Base-by-base conservation (phyloP, 352 stramenopile species). In the Globisporangium acanthophoron region DNA sequence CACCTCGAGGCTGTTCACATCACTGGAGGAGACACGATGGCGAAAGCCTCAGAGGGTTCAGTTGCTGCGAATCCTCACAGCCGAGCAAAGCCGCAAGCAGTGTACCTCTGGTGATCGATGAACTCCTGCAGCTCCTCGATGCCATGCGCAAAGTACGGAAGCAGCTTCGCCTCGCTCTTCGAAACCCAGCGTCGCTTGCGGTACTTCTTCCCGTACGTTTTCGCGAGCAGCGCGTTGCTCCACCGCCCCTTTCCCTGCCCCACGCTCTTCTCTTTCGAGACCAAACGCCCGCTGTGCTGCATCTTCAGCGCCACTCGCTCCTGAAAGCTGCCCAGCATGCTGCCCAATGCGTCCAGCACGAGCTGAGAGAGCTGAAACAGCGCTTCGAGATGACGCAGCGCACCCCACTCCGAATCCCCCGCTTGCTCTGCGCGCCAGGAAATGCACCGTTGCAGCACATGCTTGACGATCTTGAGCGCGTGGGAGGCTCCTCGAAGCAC, bases 271-370 rank as follows among this genome's bases (percentile, higher is more conserved):
- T 65, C 62, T 45, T 61, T 61, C 9, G 35, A 12, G 3, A 65
- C 8, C 4, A 65, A 20, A 0, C 52, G 37, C 7, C 52, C 35
- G 59, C 71, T 70, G 31, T 49, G 57, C 58, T 92, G 82, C 72
- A 92, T 87, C 57, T 87, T 88, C 27, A 92, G 40, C 46, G 85
- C 56, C 0, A 89, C 69, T 12, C 76, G 69, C 44, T 92, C 80
- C 50, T 89, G 78, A 41, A 86, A 92, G 6, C 66, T 72, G 8
- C 51, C 54, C n/a, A 69, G 62, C 15, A 84, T 65, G 0, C 37
- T 47, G 21, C 83, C 70, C 67, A 89, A 78, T 4, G 66, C 66
- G 7, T 29, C 2, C 3, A 71, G 52, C 47, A 88, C 61, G n/a
- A 46, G 51, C 40, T 76, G 48, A 3, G 64, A 63, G 13, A 54